phyloP scores from a whole-genome alignment of 352 stramenopile genomes.

The Pythium sukuiense region DNA sequence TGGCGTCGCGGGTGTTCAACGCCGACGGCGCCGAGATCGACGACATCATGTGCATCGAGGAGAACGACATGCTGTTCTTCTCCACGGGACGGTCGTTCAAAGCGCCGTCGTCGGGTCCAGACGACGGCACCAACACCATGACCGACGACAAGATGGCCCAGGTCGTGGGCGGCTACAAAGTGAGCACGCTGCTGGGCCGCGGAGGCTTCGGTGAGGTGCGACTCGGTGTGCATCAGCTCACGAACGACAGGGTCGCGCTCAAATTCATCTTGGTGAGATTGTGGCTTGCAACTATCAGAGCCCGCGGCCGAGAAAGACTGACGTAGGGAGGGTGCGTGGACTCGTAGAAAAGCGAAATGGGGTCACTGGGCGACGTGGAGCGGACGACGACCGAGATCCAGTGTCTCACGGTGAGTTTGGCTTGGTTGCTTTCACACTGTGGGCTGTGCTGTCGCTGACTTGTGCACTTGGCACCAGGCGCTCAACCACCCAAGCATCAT shows the following conservation, averaged over 20 bases:
- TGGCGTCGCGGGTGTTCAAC: conserved; percentile 84
- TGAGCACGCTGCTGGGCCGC: conserved; percentile 71
- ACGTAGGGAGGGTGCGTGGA: background rate
- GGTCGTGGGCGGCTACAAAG: conserved; percentile 81
- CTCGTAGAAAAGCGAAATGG: conserved; percentile 81
- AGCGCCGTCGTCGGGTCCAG: conserved; percentile 48
- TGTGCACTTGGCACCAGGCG: conserved; percentile 30
- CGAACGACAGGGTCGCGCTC: conserved; percentile 83
- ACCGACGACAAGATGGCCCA: conserved; percentile 57
- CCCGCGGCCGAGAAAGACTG: background rate
- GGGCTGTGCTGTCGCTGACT: too few species aligned
- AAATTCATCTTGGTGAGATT: conserved; percentile 79
- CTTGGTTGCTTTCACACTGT: too few species aligned
- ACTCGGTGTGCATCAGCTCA: conserved; percentile 80
- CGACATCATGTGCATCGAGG: conserved; percentile 91
- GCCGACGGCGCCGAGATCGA: conserved; percentile 84
- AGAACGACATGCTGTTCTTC: conserved; percentile 91
- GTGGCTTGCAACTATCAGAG: background rate
- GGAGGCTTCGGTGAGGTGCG: conserved; percentile 83
- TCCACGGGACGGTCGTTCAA: conserved; percentile 80
- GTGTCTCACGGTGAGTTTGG: conserved; percentile 60
- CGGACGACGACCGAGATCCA: conserved; percentile 87
- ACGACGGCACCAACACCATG: conserved; percentile 37
- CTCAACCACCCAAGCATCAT: conserved; percentile 90
- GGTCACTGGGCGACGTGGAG: conserved; percentile 84